Evolutionary conservation across 805 yeast species (phyloP), one percentile per base, ranked within the genome.

Genomic region (Kodamaea kaohsiungensis): DNA sequence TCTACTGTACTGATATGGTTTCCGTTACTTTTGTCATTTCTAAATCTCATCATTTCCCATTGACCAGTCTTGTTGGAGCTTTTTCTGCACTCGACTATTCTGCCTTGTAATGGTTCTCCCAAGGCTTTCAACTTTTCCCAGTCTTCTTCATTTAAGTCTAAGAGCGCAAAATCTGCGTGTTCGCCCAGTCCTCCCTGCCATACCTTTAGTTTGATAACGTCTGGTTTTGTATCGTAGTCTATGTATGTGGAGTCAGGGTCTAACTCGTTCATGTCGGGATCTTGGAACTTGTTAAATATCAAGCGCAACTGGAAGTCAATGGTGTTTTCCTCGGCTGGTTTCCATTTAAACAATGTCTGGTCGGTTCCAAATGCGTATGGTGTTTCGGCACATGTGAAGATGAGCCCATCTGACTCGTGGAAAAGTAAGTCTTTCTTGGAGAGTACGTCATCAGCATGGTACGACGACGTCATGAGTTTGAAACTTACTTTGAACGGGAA

Each of bases 241-340:
- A 78, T 78, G 65, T 91, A 91, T 54, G 88, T 83, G 54, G 88
- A 81, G 56, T 82, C 85, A 0, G 88, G 86, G 66, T 86, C 87
- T 56, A 84, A 82, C 43, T 83, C 82, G 43, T 84, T 85, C 62
- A 87, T 72, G 53, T 85, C 89, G 5, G 81, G 81, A 65, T 88
- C 93, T 46, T 79, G 79, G 61, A 61, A 84, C 7, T 70, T 61
- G 15, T 85, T 83, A 62, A 89, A 89, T 37, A 79, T 79, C 55
- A 91, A 69, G 35, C 78, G 77, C 56, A 95, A 69, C 65, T 86
- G 86, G 71, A 90, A 95, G 70, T 95, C 99, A 45, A 96, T 83
- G 0, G 98, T 88, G 63, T 95, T 96, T 69, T 93, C 99, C 58
- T 89, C 89, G 10, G 96, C 90, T 1, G 99, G 98, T 65, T 95